phyloP scores from a whole-genome alignment of 495 filamentous ascomycete species.

The Penicillium mononematosum region DNA sequence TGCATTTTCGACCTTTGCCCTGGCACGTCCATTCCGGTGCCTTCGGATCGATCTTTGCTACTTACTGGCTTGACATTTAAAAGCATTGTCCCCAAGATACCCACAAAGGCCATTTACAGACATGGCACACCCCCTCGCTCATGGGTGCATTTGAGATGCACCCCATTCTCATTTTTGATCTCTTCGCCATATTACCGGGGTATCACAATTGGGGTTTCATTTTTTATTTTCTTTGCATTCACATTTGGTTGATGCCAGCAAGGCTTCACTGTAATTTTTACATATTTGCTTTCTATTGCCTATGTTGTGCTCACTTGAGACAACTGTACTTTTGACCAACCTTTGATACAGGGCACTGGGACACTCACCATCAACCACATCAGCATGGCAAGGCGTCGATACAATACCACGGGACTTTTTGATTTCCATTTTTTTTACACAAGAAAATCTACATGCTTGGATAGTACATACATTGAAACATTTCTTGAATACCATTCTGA shows the following conservation, averaged over 20 bases:
- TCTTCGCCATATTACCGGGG: constrained; percentile 7
- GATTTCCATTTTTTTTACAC: constrained; percentile 14
- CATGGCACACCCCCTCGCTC: not conserved
- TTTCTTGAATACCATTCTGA: not conserved
- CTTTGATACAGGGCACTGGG: constrained; percentile 13
- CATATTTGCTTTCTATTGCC: constrained; percentile 4
- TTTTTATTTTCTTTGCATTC: constrained; percentile 15
- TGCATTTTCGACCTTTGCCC: not conserved
- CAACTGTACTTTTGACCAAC: constrained; percentile 12
- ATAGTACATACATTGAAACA: constrained; percentile 8
- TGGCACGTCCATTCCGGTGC: not conserved
- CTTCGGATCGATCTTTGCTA: not conserved
- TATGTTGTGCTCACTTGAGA: constrained; percentile 8
- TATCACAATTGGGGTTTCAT: not conserved
- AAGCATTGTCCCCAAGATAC: constrained; percentile 10
- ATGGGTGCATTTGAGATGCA: constrained; percentile 8
- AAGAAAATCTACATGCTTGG: constrained; percentile 14
- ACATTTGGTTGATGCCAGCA: constrained; percentile 2
- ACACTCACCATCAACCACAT: constrained; percentile 21
- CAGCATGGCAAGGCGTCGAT: constrained; percentile 43
- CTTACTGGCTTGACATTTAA: constrained; percentile 1
- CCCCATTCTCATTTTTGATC: constrained; percentile 7
- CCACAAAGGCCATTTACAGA: constrained; percentile 1
- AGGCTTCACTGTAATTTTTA: constrained; percentile 6
- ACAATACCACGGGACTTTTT: constrained; percentile 18